Evolutionary conservation across 2,329 filamentous ascomycete genomes (phyloP).

Genomic region (Coniella vitis): DNA sequence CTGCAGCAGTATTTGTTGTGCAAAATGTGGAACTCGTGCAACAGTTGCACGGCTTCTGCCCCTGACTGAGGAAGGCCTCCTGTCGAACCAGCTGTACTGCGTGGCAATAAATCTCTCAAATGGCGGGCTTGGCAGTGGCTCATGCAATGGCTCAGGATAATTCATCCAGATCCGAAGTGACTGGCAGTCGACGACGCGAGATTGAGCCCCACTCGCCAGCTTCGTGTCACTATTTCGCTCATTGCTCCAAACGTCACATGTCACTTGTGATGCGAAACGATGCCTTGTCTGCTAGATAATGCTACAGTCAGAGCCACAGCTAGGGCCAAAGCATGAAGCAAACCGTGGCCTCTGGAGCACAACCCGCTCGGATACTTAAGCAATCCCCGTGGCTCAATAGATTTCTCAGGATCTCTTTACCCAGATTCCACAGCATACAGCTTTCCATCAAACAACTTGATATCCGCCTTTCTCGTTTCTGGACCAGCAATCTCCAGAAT

Average conservation of each 20-base stretch:
- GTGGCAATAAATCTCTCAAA: not conserved
- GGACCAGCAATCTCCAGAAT: constrained; percentile 16
- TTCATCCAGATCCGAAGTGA: not conserved
- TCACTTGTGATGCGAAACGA: not conserved
- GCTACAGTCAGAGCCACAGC: not conserved
- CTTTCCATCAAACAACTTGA: not conserved
- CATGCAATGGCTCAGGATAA: not conserved
- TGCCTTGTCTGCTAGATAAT: not conserved
- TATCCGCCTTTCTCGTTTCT: too few species aligned
- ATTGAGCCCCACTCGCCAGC: constrained; percentile 8
- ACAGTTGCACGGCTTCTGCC: too few species aligned
- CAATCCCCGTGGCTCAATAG: too few species aligned
- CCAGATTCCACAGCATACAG: too few species aligned
- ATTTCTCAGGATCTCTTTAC: too few species aligned
- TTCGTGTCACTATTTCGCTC: constrained; percentile 1
- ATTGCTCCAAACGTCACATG: not conserved
- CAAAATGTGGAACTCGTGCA: too few species aligned
- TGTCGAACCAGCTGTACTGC: too few species aligned
- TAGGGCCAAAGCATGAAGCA: not conserved
- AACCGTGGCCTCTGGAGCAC: too few species aligned
- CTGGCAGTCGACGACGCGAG: not conserved
- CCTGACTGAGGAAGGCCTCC: too few species aligned
- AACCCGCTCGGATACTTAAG: too few species aligned
- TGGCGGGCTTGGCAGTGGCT: constrained; percentile 2
- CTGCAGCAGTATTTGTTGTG: too few species aligned